A percentile compares a stretch with the other conserved stretches of the same genome.
phyloP scores from a whole-genome alignment of 805 yeast species.

The Yarrowia keelungensis region DNA sequence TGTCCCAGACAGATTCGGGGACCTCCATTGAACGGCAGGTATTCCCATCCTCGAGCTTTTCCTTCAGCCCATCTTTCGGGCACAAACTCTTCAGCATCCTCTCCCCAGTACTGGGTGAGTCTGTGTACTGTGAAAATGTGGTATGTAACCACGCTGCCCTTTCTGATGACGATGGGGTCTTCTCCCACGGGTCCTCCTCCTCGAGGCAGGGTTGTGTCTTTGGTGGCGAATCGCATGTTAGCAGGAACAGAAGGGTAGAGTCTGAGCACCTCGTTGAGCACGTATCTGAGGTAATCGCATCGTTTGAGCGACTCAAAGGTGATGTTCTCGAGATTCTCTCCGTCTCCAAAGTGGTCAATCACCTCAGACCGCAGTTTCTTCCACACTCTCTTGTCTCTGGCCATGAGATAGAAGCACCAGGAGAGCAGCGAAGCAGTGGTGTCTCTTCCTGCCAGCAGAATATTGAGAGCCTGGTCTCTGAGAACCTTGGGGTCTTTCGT shows the following conservation, averaged over 20 bases:
- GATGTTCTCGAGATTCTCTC: constrained; percentile 45
- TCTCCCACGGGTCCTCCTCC: constrained; percentile 58
- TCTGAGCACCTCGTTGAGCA: constrained; percentile 58
- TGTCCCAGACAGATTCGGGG: constrained; percentile 64
- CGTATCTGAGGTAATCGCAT: constrained; percentile 56
- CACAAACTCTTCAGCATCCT: constrained; percentile 54
- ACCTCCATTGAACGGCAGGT: constrained; percentile 62
- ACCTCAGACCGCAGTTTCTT: constrained; percentile 52
- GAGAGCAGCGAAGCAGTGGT: constrained; percentile 61
- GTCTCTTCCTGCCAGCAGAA: constrained; percentile 63
- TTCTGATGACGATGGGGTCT: constrained; percentile 53
- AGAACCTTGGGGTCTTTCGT: constrained; percentile 57
- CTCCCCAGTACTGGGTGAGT: constrained; percentile 53
- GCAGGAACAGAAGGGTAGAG: constrained; percentile 61
- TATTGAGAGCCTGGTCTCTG: constrained; percentile 59
- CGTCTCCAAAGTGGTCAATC: constrained; percentile 50
- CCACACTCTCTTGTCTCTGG: constrained; percentile 50
- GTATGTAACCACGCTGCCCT: constrained; percentile 55
- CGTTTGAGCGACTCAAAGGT: constrained; percentile 58
- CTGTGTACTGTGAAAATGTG: constrained; percentile 56
- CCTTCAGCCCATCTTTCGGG: constrained; percentile 59
- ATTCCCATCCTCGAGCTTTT: constrained; percentile 53
- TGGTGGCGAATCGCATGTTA: constrained; percentile 56
- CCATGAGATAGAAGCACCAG: constrained; percentile 55
- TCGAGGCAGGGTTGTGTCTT: constrained; percentile 57